These are phyloP conservation scores for Pseudogymnoascus sp. DNA, from an alignment of 2,329 filamentous ascomycete species.

Conservation along the genomic window DNA sequence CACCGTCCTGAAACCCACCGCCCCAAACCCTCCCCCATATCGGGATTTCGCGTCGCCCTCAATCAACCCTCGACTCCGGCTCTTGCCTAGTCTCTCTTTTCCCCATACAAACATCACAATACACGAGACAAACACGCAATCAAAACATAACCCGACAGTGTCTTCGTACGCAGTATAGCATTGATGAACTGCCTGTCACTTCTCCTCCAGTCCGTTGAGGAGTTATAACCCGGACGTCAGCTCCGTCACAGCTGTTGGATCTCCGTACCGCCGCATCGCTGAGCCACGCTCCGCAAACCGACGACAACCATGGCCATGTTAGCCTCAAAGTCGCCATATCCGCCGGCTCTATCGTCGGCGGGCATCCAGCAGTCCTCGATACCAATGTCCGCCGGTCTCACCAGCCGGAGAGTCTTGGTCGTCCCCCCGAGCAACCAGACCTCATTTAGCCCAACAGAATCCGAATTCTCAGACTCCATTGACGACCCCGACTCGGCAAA, in stretches of 20 bases:
- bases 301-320: constrained; percentile 59
- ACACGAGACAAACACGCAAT: constrained; percentile 5
- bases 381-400: constrained; percentile 41
- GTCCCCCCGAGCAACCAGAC: constrained; percentile 43
- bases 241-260: not conserved
- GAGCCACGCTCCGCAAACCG: not conserved
- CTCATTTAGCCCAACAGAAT: constrained; percentile 76
- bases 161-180: not conserved
- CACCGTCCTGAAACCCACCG: constrained; percentile 5
- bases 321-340: constrained; percentile 64
- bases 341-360: constrained; percentile 44
- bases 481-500: constrained; percentile 68
- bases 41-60: constrained; percentile 6
- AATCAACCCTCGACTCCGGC: constrained; percentile 1
- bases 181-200: not conserved
- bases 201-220: constrained; percentile 4
- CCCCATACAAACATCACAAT: not conserved
- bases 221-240: constrained; percentile 6
- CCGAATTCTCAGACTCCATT: constrained; percentile 74
- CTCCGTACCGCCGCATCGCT: not conserved
- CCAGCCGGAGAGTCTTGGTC: constrained; percentile 44
- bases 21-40: constrained; percentile 1
- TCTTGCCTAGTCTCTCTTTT: constrained; percentile 2
- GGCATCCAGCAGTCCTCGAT: constrained; percentile 36
- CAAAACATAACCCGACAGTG: not conserved